phyloP scores from a whole-genome alignment of 768 basidiomycete genomes.

The Pilatotrama ljubarskyi region DNA sequence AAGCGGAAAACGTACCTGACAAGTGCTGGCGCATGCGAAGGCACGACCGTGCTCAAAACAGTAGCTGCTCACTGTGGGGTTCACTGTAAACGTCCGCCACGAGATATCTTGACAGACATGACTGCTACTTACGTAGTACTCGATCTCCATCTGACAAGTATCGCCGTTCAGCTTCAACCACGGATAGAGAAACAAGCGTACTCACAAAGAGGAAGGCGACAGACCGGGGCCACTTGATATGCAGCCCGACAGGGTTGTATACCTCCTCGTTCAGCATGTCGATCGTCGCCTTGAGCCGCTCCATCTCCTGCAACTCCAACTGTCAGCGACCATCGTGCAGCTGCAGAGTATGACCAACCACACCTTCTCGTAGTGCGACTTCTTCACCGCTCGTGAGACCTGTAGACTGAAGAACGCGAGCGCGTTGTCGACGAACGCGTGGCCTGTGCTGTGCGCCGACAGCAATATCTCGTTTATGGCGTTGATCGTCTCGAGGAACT shows the following conservation, averaged over 20 bases:
- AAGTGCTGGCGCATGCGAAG: no score
- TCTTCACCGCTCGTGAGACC: slow-evolving; percentile 64
- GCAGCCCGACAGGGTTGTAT: slow-evolving; percentile 86
- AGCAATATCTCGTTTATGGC: slow-evolving; percentile 87
- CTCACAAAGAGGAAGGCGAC: slow-evolving; percentile 92
- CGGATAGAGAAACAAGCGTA: slow-evolving; percentile 25
- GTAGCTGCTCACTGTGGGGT: no score
- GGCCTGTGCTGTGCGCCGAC: slow-evolving; percentile 76
- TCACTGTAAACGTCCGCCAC: no score
- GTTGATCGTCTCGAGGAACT: slow-evolving; percentile 89
- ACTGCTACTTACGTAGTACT: slow-evolving; percentile 74
- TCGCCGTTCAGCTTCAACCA: background rate
- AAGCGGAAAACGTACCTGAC: no score
- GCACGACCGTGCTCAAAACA: no score
- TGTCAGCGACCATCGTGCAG: background rate
- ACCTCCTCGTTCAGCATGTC: slow-evolving; percentile 66
- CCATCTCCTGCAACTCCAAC: slow-evolving; percentile 69
- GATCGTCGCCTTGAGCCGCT: slow-evolving; percentile 59
- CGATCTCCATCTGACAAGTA: slow-evolving; percentile 81
- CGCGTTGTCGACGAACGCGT: slow-evolving; percentile 75
- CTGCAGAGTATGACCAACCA: slow-evolving; percentile 10
- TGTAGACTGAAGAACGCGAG: slow-evolving; percentile 81
- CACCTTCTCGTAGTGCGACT: slow-evolving; percentile 84
- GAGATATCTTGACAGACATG: background rate
- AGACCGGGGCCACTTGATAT: slow-evolving; percentile 80